These are phyloP conservation scores for Lecanosticta acicola DNA, from an alignment of 2,329 filamentous ascomycete species.

Conservation along the genomic window DNA sequence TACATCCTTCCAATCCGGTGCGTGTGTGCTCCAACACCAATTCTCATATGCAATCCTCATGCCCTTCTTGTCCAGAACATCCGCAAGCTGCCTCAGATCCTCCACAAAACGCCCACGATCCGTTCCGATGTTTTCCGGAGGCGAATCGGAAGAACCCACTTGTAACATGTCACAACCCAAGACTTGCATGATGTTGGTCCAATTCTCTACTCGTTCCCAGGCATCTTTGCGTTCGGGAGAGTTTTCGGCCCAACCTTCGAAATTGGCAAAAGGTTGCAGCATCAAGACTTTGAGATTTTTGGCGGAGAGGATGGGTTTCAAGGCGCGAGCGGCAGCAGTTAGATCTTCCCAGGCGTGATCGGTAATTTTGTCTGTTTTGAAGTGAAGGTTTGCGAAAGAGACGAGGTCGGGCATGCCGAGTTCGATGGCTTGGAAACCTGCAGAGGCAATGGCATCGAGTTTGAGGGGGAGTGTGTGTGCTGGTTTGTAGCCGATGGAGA, in stretches of 20 bases:
- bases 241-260: conserved; percentile 64
- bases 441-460: conserved; percentile 56
- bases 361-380: conserved; percentile 44
- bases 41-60: conserved; percentile 70
- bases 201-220: conserved; percentile 58
- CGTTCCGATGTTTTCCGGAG: conserved; percentile 47
- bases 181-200: conserved; percentile 66
- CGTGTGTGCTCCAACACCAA: conserved; percentile 73
- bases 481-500: conserved; percentile 48
- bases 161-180: conserved; percentile 66
- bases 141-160: conserved; percentile 60
- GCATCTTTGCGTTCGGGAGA: conserved; percentile 56
- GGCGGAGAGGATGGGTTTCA: conserved; percentile 51
- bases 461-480: conserved; percentile 54
- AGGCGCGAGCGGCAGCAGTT: conserved; percentile 48
- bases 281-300: conserved; percentile 59
- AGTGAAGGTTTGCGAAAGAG: conserved; percentile 52
- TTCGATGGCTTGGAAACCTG: conserved; percentile 65
- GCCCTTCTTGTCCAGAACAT: conserved; percentile 52
- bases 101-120: conserved; percentile 49
- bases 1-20: conserved; percentile 61
- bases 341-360: conserved; percentile 57
- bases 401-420: conserved; percentile 69
- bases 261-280: conserved; percentile 70
- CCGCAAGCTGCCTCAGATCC: conserved; percentile 60